Evolutionary conservation across 345 rosid species (phyloP).

Genomic region (Citrus maxima): DNA sequence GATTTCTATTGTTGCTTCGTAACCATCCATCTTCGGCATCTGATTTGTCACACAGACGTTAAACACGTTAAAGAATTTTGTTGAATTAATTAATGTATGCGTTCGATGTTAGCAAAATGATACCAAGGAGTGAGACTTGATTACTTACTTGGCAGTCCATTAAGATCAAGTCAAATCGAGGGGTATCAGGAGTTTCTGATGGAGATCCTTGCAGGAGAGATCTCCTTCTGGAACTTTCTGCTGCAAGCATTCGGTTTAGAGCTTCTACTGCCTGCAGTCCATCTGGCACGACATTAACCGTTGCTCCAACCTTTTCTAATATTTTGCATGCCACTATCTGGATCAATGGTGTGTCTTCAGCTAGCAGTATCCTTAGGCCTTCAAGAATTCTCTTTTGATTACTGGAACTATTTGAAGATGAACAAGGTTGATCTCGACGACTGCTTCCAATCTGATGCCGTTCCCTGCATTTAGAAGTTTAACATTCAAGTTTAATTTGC

Average conservation of each 20-base stretch:
- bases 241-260: slow-evolving; percentile 32
- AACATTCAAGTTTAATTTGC: background rate
- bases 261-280: slow-evolving; percentile 89
- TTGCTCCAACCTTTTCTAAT: slow-evolving; percentile 87
- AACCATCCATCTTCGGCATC: slow-evolving; percentile 97
- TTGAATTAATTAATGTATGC: background rate
- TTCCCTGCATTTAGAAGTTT: slow-evolving; percentile 23
- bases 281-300: slow-evolving; percentile 72
- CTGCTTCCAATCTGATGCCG: slow-evolving; percentile 19
- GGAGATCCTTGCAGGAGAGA: slow-evolving; percentile 23
- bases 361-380: slow-evolving; percentile 70
- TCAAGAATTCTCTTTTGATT: slow-evolving; percentile 52
- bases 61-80: no score
- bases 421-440: slow-evolving; percentile 28
- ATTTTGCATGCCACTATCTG: slow-evolving; percentile 91
- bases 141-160: slow-evolving; percentile 91
- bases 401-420: slow-evolving; percentile 31
- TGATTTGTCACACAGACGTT: slow-evolving; percentile 7
- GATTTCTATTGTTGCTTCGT: slow-evolving; percentile 72
- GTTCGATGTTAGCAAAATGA: background rate
- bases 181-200: slow-evolving; percentile 25
- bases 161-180: slow-evolving; percentile 66
- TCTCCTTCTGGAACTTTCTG: slow-evolving; percentile 18
- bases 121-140: background rate
- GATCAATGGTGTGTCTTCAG: slow-evolving; percentile 90